phyloP scores from a whole-genome alignment of 768 basidiomycete genomes.

The Termitomyces bulborhizus region DNA sequence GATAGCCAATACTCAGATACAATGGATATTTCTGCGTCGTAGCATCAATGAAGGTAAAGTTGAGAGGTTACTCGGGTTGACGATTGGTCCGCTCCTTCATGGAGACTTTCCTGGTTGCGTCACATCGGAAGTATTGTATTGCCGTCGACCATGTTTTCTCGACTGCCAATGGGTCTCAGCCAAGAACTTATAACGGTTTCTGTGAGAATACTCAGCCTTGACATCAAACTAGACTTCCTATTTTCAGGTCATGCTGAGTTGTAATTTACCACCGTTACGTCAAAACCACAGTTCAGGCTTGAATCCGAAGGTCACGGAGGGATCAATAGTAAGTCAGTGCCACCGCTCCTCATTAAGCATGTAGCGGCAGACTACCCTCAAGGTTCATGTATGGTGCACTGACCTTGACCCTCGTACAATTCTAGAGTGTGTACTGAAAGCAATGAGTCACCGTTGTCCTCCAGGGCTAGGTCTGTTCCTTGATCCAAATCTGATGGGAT shows the following conservation, averaged over 20 bases:
- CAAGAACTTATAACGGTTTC: background rate
- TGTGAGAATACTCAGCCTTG: too few relatives aligned
- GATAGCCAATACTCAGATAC: background rate
- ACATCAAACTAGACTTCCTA: too few relatives aligned
- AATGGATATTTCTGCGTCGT: background rate
- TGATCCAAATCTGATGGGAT: too few relatives aligned
- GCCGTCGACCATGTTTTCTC: too few relatives aligned
- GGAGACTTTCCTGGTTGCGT: background rate
- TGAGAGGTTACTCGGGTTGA: background rate
- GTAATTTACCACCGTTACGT: background rate
- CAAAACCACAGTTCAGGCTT: too few relatives aligned
- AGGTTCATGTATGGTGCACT: background rate
- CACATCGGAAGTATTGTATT: background rate
- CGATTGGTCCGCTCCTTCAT: background rate
- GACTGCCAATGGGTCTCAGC: background rate
- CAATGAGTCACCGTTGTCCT: background rate
- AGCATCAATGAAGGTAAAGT: too few relatives aligned
- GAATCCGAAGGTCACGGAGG: background rate
- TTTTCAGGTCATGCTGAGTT: too few relatives aligned
- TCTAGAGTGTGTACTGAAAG: background rate
- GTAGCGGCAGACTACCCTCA: background rate
- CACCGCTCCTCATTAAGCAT: too few relatives aligned
- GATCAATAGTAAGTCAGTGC: background rate
- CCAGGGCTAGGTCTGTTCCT: too few relatives aligned
- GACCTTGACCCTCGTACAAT: too few relatives aligned